A percentile compares a stretch with the other conserved stretches of the same genome.
Evolutionary conservation across 176 grass and related monocot genomes (phyloP).

Genomic region (Rhipidocladum racemiflorum): DNA sequence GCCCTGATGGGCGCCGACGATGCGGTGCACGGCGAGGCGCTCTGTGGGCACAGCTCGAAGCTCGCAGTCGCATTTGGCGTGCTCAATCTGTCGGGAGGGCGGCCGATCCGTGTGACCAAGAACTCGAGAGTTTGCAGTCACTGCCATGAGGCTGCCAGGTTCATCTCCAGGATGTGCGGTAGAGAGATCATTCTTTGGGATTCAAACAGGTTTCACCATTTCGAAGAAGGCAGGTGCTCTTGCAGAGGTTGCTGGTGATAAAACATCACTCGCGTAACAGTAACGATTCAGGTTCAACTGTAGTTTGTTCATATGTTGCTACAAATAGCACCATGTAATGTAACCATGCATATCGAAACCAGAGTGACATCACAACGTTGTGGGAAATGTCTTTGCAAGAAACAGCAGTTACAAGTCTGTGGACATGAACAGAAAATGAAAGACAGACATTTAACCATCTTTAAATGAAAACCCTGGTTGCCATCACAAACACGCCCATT

Average conservation of each 20-base stretch:
- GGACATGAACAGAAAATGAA: background rate
- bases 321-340: background rate
- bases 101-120: conserved; percentile 56
- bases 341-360: background rate
- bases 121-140: conserved; percentile 61
- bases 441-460: background rate
- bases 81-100: conserved; percentile 53
- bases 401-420: background rate
- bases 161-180: conserved; percentile 47
- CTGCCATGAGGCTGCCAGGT: conserved; percentile 73
- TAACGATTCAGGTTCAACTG: background rate
- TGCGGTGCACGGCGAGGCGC: conserved; percentile 38
- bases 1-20: conserved; percentile 58
- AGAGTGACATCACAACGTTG: background rate
- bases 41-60: conserved; percentile 87
- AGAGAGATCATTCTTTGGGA: conserved; percentile 65
- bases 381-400: background rate
- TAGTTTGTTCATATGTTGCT: conserved; percentile 16
- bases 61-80: conserved; percentile 72
- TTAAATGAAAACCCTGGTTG: background rate
- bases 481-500: background rate
- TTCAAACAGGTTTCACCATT: conserved; percentile 74
- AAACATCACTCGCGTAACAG: background rate
- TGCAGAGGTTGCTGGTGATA: conserved; percentile 76
- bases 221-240: conserved; percentile 72